These are phyloP conservation scores for Zizania latifolia DNA, from an alignment of 176 grass and related monocot genomes.

Conservation along the genomic window DNA sequence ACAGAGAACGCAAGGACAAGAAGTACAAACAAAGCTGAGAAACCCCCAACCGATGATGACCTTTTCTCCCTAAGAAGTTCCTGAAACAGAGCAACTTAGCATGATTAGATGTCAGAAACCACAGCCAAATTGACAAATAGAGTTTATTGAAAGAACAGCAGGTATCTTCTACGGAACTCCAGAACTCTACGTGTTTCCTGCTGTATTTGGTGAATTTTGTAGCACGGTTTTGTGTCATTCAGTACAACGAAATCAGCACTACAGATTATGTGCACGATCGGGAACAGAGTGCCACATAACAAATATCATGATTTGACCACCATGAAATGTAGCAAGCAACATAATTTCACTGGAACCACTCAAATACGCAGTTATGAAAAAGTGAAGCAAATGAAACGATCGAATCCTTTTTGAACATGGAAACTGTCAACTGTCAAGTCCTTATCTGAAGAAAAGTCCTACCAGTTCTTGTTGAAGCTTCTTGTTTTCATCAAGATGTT, in stretches of 20 bases:
- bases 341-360: background rate
- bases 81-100: constrained; percentile 25
- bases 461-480: constrained; percentile 73
- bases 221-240: too few species aligned
- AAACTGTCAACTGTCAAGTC: background rate
- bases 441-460: constrained; percentile 7
- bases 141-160: background rate
- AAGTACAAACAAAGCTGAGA: constrained; percentile 39
- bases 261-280: too few species aligned
- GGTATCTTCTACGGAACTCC: background rate
- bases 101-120: constrained; percentile 11
- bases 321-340: too few species aligned
- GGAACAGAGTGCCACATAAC: too few species aligned
- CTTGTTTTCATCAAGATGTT: constrained; percentile 57
- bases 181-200: too few species aligned
- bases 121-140: background rate
- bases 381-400: too few species aligned
- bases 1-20: constrained; percentile 39
- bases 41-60: constrained; percentile 22
- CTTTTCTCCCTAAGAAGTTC: constrained; percentile 42
- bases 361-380: background rate
- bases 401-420: background rate
- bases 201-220: too few species aligned
- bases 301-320: too few species aligned
- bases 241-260: too few species aligned